Evolutionary conservation across 1,284 basidiomycete genomes (phyloP), one percentile per base, ranked within the genome.

Genomic region (Ganoderma lucidum): DNA sequence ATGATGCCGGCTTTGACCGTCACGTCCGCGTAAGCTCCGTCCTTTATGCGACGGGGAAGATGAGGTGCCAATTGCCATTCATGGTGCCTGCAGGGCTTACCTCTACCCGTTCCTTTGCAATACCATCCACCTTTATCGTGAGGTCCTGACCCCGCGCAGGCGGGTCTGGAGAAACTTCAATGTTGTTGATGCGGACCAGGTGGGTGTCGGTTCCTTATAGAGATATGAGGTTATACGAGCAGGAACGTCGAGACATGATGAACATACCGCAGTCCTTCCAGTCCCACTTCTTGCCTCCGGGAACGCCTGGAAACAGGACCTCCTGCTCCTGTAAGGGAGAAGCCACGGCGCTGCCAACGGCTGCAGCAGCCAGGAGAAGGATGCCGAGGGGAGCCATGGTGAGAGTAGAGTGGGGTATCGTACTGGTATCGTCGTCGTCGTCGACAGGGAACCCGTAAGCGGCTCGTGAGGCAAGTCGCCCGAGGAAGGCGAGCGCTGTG

Each of bases 21-120:
- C 2, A 98, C 95, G 74, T 96, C 90, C 12, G 93, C 96, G 76
- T 89, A 93, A 41, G 96, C 93, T n/a, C 96, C 96, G 10, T 96
- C 92, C 96, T 97, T n/a, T 5, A 10, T 39, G 23, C 51, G 0
- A 35, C 59, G 44, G 37, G 56, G 35, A 30, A 55, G 0, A 35
- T 59, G 44, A 39, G 56, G 32, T 35, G 44, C 51, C 23, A 17
- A 66, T 56, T 23, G 32, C 56, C 42, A 32, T 10, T 14, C 39
- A 17, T 17, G n/a, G 30, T 15, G 19, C 55, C 37, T 28, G 51
- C 14, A 23, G 55, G 4, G 68, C 61, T 37, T 71, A 96, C 96
- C 83, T 93, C 85, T 73, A 98, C 89, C 9, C 72, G 77, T 70
- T 90, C 81, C 23, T 80, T 76, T 0, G 91, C 93, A 5, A 78